Conservation (phyloP, 495 filamentous ascomycete genomes). For the Penicillium diatomitis region DNA sequence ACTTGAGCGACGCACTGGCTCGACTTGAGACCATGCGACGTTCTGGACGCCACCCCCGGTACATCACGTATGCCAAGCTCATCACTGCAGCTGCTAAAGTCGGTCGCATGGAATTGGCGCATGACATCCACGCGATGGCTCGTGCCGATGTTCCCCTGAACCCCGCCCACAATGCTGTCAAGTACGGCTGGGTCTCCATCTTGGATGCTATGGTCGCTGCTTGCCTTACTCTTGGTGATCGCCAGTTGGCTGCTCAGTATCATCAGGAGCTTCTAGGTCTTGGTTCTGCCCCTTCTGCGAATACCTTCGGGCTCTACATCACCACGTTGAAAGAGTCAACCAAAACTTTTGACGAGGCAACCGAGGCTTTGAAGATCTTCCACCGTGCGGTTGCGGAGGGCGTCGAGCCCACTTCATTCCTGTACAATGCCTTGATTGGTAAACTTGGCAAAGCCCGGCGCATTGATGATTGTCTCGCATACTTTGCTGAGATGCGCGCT, state of each 20-base stretch:
- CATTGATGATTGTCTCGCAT: slow-evolving; percentile 95
- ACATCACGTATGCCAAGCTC: slow-evolving; percentile 92
- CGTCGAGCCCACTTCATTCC: slow-evolving; percentile 89
- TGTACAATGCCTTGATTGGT: slow-evolving; percentile 97
- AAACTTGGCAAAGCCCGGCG: slow-evolving; percentile 96
- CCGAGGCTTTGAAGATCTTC: slow-evolving; percentile 95
- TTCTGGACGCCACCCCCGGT: slow-evolving; percentile 81
- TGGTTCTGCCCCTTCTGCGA: slow-evolving; percentile 84
- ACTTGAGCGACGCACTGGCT: slow-evolving; percentile 69
- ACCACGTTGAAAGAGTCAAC: slow-evolving; percentile 93
- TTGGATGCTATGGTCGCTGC: slow-evolving; percentile 94
- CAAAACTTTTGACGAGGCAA: slow-evolving; percentile 95
- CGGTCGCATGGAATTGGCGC: slow-evolving; percentile 65
- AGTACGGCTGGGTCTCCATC: slow-evolving; percentile 91
- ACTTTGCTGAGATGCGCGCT: slow-evolving; percentile 94
- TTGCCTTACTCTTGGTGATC: slow-evolving; percentile 75
- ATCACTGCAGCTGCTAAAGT: slow-evolving; percentile 83
- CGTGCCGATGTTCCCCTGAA: slow-evolving; percentile 77
- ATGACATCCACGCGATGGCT: slow-evolving; percentile 82
- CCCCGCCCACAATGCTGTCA: slow-evolving; percentile 69
- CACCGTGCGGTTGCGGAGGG: slow-evolving; percentile 86
- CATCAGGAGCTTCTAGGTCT: slow-evolving; percentile 84
- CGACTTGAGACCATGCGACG: slow-evolving; percentile 90
- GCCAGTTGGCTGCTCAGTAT: slow-evolving; percentile 68
- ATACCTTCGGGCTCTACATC: slow-evolving; percentile 97